Conservation (phyloP, 306 rosid genomes). For the Acacia melanoxylon region DNA sequence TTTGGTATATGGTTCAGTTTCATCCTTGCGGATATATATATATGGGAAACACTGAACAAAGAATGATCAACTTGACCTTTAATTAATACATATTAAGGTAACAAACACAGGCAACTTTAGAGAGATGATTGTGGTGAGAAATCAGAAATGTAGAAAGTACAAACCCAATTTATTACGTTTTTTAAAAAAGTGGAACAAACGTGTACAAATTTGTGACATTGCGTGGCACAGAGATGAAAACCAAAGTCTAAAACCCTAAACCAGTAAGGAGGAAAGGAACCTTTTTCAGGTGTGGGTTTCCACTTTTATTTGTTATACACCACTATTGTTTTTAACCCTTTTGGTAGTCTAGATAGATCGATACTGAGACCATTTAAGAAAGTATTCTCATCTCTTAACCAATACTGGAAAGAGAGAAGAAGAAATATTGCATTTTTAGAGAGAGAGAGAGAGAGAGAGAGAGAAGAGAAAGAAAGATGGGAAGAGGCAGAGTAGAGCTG, state of each 20-base stretch:
- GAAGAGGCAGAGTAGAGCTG: constrained; percentile 85
- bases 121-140: constrained; percentile 6
- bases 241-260: constrained; percentile 13
- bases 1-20: background rate
- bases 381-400: constrained; percentile 56
- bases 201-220: constrained; percentile 19
- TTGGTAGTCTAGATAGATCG: constrained; percentile 46
- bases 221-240: constrained; percentile 27
- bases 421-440: background rate
- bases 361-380: constrained; percentile 41
- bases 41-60: constrained; percentile 17
- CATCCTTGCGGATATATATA: background rate
- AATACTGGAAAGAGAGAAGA: constrained; percentile 46
- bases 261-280: background rate
- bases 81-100: constrained; percentile 9
- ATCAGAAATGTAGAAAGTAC: background rate
- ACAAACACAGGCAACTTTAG: background rate
- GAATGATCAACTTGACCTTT: constrained; percentile 20
- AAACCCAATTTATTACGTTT: constrained; percentile 8
- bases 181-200: constrained; percentile 12
- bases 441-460: constrained; percentile 8
- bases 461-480: constrained; percentile 36
- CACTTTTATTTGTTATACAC: constrained; percentile 30
- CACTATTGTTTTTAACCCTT: constrained; percentile 52
- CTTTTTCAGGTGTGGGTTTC: constrained; percentile 41